Conservation (phyloP, 768 basidiomycete species). For the Harrya chromipes region DNA sequence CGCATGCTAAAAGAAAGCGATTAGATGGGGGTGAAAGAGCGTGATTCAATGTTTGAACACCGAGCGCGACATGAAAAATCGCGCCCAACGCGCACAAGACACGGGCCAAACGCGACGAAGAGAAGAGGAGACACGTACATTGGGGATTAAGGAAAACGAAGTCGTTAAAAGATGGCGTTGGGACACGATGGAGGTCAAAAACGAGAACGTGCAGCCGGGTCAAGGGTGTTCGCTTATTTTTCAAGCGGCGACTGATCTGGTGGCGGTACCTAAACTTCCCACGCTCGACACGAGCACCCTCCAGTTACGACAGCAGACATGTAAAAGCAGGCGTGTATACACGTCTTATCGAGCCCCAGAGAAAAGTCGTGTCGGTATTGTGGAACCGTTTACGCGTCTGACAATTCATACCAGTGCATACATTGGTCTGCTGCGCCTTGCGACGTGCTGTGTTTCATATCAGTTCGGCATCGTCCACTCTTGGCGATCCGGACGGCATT, state of each 20-base stretch:
- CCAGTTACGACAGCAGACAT: conserved; percentile 10
- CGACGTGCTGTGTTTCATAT: background rate
- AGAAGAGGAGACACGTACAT: conserved; percentile 31
- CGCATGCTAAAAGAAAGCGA: conserved; percentile 68
- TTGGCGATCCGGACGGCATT: no score
- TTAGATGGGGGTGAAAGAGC: conserved; percentile 21
- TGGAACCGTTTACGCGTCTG: background rate
- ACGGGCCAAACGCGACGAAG: conserved; percentile 17
- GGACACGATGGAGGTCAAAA: conserved; percentile 35
- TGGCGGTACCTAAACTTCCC: conserved; percentile 26
- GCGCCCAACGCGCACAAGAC: conserved; percentile 29
- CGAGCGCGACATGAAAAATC: conserved; percentile 17
- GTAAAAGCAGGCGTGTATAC: conserved; percentile 6
- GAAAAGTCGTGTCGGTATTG: no score
- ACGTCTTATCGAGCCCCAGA: background rate
- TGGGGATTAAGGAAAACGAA: conserved; percentile 18
- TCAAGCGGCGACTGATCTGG: conserved; percentile 32
- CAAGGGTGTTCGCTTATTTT: conserved; percentile 38
- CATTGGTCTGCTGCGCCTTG: no score
- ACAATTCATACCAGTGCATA: background rate
- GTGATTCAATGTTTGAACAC: conserved; percentile 18
- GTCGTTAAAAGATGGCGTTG: conserved; percentile 33
- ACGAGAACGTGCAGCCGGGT: conserved; percentile 32
- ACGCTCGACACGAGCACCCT: conserved; percentile 6
- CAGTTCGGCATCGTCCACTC: background rate